These are phyloP conservation scores for Pleurotus eryngii DNA, from an alignment of 768 basidiomycete species.

Conservation along the genomic window DNA sequence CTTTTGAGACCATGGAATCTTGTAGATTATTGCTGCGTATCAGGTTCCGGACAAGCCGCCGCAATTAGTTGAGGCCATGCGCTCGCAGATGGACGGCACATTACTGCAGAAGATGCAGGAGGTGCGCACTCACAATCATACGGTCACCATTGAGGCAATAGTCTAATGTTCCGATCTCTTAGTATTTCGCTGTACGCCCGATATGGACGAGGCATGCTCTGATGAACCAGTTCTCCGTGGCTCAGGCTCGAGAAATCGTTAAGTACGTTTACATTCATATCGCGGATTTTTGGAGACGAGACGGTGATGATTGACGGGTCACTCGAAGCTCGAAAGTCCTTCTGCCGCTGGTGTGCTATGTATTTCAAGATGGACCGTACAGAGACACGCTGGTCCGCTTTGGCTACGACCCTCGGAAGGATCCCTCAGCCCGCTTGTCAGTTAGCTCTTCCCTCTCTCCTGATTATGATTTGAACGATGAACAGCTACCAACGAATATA, in stretches of 20 bases:
- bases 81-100: slow-evolving; percentile 48
- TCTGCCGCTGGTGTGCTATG: slow-evolving; percentile 79
- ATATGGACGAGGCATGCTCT: slow-evolving; percentile 89
- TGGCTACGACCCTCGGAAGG: slow-evolving; percentile 84
- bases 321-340: slow-evolving; percentile 69
- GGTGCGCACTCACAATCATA: slow-evolving; percentile 28
- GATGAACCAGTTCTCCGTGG: slow-evolving; percentile 71
- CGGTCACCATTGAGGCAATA: no score
- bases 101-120: slow-evolving; percentile 53
- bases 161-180: background rate
- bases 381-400: slow-evolving; percentile 84
- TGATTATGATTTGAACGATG: no score
- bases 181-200: slow-evolving; percentile 76
- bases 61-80: slow-evolving; percentile 55
- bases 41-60: slow-evolving; percentile 70
- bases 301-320: background rate
- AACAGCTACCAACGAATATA: slow-evolving; percentile 87
- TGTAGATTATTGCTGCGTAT: background rate
- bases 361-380: slow-evolving; percentile 94
- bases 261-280: slow-evolving; percentile 50
- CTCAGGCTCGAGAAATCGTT: slow-evolving; percentile 67
- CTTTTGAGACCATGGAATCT: background rate
- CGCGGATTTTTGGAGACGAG: background rate
- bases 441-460: no score
- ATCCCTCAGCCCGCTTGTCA: slow-evolving; percentile 73